Conservation (phyloP, 2,329 filamentous ascomycete species). For the Sporothrix luriei region DNA sequence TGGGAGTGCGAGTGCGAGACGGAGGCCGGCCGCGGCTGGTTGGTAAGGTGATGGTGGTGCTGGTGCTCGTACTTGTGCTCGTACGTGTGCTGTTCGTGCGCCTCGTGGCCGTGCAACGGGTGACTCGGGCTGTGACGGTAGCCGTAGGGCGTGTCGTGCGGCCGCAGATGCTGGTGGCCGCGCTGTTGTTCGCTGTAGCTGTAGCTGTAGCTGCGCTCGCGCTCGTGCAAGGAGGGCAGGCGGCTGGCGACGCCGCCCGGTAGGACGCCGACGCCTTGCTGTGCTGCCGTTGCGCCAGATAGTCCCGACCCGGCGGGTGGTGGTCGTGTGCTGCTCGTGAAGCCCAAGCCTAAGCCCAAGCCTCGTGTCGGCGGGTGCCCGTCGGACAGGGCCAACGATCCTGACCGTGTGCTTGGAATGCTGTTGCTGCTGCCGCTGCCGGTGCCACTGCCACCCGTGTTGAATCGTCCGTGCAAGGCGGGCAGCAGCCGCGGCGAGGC, state of each 20-base stretch:
- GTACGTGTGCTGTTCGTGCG: constrained; percentile 32
- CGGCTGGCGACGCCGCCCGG: constrained; percentile 43
- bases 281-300: constrained; percentile 45
- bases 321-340: background rate
- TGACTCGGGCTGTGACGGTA: constrained; percentile 32
- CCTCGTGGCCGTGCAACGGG: constrained; percentile 31
- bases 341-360: constrained; percentile 2
- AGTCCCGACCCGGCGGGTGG: constrained; percentile 45
- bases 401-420: constrained; percentile 8
- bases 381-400: constrained; percentile 18
- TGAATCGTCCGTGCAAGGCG: constrained; percentile 43
- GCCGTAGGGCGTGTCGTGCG: constrained; percentile 27
- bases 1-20: constrained; percentile 55
- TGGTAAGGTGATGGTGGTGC: constrained; percentile 26
- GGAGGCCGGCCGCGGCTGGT: constrained; percentile 50
- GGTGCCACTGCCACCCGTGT: constrained; percentile 51
- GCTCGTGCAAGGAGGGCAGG: constrained; percentile 28
- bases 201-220: constrained; percentile 25
- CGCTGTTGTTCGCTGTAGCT: constrained; percentile 22
- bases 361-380: constrained; percentile 24
- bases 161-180: constrained; percentile 37
- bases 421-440: background rate
- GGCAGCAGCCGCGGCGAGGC: constrained; percentile 60
- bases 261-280: constrained; percentile 58
- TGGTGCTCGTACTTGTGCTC: constrained; percentile 25